phyloP scores from a whole-genome alignment of 129 eudicot genomes.

The Cynara cardunculus region DNA sequence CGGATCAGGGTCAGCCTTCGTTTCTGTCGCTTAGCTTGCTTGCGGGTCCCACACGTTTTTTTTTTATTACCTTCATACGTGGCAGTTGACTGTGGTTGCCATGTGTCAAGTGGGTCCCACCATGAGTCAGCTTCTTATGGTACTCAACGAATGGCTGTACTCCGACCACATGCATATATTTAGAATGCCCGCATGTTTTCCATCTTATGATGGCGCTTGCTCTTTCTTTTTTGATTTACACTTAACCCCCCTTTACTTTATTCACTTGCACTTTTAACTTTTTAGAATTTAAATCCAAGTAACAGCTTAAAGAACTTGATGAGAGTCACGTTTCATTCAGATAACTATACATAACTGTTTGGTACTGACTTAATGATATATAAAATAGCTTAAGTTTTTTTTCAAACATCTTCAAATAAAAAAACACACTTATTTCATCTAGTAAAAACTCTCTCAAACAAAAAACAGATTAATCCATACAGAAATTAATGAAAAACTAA shows the following conservation, averaged over 20 bases:
- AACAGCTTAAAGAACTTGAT: too few relatives aligned
- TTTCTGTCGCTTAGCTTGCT: conserved; percentile 25
- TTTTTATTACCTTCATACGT: conserved; percentile 22
- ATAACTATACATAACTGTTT: too few relatives aligned
- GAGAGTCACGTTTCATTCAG: too few relatives aligned
- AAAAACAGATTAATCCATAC: too few relatives aligned
- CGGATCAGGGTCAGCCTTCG: conserved; percentile 38
- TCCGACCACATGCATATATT: conserved; percentile 17
- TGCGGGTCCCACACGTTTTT: conserved; percentile 18
- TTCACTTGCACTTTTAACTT: not conserved
- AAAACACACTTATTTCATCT: too few relatives aligned
- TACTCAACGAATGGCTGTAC: conserved; percentile 22
- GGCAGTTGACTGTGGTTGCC: conserved; percentile 30
- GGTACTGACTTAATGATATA: too few relatives aligned
- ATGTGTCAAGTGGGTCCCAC: conserved; percentile 22
- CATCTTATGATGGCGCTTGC: not conserved
- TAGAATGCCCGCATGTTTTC: not conserved
- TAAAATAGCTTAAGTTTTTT: too few relatives aligned
- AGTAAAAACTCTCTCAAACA: too few relatives aligned
- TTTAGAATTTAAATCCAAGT: not conserved
- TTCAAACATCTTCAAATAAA: too few relatives aligned
- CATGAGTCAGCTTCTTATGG: conserved; percentile 2
- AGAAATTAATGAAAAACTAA: too few relatives aligned
- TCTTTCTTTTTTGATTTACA: not conserved
- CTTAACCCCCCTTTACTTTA: not conserved